Conservation (phyloP, 2,329 filamentous ascomycete genomes). For the Leptographium lundbergii region DNA sequence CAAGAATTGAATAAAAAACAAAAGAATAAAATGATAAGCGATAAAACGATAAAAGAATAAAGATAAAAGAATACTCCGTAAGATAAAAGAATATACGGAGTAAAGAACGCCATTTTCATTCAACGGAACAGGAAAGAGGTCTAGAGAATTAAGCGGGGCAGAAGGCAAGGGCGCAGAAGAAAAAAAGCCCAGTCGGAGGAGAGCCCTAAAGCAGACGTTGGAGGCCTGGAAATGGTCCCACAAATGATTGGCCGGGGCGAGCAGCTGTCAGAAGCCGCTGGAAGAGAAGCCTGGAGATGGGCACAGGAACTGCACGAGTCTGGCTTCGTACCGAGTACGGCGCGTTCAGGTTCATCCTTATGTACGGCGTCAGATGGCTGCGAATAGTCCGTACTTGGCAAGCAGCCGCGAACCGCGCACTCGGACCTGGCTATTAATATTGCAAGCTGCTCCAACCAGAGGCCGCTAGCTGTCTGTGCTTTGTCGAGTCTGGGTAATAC, state of each 20-base stretch:
- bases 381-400: too few species aligned
- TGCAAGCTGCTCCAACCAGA: too few species aligned
- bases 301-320: neutral
- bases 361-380: too few species aligned
- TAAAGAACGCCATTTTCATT: neutral
- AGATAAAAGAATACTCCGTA: neutral
- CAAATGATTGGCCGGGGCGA: neutral
- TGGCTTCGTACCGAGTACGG: neutral
- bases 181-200: neutral
- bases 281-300: neutral
- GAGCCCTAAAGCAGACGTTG: neutral
- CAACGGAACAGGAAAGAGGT: neutral
- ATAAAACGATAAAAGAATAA: neutral
- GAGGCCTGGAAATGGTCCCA: neutral
- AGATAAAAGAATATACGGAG: neutral
- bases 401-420: too few species aligned
- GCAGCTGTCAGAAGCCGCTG: neutral
- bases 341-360: neutral
- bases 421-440: too few species aligned
- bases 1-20: neutral
- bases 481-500: neutral
- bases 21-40: too few species aligned
- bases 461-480: neutral
- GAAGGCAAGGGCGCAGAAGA: neutral
- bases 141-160: neutral